phyloP scores from a whole-genome alignment of 257 asterid species.

The Solanum verrucosum region DNA sequence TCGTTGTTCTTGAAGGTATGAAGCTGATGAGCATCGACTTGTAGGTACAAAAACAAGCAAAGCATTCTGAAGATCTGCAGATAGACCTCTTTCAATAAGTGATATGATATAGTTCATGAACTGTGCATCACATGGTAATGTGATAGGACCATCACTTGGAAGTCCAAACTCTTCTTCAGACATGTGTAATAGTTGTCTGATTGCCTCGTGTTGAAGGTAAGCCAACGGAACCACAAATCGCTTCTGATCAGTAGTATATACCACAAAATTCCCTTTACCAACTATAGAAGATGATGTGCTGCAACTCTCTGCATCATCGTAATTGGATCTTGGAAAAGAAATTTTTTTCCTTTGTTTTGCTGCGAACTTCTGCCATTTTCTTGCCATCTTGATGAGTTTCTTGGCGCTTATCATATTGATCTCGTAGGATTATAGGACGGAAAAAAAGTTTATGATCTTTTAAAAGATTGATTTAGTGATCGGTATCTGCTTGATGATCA shows the following conservation, averaged over 20 bases:
- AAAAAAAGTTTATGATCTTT: not conserved
- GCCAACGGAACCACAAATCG: constrained; percentile 18
- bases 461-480: not conserved
- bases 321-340: not conserved
- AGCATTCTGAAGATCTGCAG: not conserved
- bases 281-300: not conserved
- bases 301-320: not conserved
- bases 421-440: not conserved
- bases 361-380: not conserved
- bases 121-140: not conserved
- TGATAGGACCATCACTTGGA: not conserved
- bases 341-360: not conserved
- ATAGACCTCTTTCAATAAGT: not conserved
- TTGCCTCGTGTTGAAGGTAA: constrained; percentile 6
- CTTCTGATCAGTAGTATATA: not conserved
- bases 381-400: not conserved
- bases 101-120: not conserved
- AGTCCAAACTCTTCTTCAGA: constrained; percentile 15
- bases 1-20: not conserved
- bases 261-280: constrained; percentile 5
- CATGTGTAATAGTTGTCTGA: constrained; percentile 15
- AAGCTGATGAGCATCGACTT: not conserved
- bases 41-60: not conserved
- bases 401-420: not conserved
- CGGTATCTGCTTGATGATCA: not conserved